phyloP scores from a whole-genome alignment of 257 asterid species.

The Orobanche coerulescens region DNA sequence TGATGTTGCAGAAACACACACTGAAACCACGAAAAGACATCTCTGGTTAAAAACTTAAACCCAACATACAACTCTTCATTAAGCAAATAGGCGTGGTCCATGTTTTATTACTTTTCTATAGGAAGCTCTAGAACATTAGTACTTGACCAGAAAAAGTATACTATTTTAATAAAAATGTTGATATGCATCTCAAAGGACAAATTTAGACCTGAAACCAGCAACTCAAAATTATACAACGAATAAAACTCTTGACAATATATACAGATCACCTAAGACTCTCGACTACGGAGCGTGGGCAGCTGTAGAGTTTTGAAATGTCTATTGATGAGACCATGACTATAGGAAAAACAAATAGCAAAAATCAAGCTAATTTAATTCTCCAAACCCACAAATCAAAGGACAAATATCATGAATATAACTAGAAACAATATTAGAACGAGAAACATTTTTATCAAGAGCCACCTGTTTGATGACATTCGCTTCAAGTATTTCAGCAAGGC shows the following conservation, averaged over 20 bases:
- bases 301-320: background rate
- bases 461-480: constrained; percentile 67
- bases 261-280: constrained; percentile 1
- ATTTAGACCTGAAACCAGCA: background rate
- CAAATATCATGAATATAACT: constrained; percentile 52
- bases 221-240: background rate
- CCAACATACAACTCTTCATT: too few species aligned
- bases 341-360: background rate
- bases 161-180: background rate
- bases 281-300: background rate
- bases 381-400: constrained; percentile 34
- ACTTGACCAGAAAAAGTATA: background rate
- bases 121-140: background rate
- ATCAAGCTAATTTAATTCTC: background rate
- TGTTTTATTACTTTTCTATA: too few species aligned
- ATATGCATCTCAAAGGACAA: background rate
- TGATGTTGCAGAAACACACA: too few species aligned
- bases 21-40: too few species aligned
- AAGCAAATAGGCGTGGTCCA: too few species aligned
- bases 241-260: background rate
- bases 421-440: constrained; percentile 58
- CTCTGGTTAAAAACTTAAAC: too few species aligned
- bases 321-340: background rate
- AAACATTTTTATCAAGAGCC: constrained; percentile 74
- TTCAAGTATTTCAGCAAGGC: constrained; percentile 63